Conservation (phyloP, 441 rosid species). For the Gossypium trilobum region DNA sequence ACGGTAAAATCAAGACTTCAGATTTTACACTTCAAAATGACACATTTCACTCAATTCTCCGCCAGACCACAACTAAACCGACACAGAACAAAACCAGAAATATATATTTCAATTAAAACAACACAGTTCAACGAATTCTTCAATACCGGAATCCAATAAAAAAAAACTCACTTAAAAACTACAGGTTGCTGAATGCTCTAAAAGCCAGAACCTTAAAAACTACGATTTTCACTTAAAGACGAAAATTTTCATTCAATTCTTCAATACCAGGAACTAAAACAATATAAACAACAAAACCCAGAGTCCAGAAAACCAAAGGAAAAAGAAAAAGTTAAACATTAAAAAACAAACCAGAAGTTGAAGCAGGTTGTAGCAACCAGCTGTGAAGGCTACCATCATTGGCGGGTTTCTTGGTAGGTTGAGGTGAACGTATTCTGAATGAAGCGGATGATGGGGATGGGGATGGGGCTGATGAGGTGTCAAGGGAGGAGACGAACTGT, state of each 20-base stretch:
- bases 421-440: neutral
- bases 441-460: neutral
- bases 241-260: neutral
- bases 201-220: neutral
- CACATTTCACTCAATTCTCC: neutral
- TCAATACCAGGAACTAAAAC: neutral
- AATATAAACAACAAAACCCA: neutral
- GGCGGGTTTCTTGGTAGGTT: neutral
- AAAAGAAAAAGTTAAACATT: neutral
- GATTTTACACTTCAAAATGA: neutral
- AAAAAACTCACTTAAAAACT: neutral
- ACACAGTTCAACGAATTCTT: neutral
- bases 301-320: neutral
- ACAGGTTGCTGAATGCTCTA: neutral
- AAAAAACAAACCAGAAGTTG: slow-evolving; percentile 14
- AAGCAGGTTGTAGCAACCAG: slow-evolving; percentile 1
- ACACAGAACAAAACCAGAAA: slow-evolving; percentile 3
- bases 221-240: neutral
- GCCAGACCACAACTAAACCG: neutral
- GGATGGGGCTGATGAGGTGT: neutral
- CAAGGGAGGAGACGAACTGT: slow-evolving; percentile 16
- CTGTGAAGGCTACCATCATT: neutral
- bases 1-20: neutral
- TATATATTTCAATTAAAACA: neutral
- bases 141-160: neutral